phyloP scores from a whole-genome alignment of 2,329 filamentous ascomycete species.

The Elsinoe necatrix region DNA sequence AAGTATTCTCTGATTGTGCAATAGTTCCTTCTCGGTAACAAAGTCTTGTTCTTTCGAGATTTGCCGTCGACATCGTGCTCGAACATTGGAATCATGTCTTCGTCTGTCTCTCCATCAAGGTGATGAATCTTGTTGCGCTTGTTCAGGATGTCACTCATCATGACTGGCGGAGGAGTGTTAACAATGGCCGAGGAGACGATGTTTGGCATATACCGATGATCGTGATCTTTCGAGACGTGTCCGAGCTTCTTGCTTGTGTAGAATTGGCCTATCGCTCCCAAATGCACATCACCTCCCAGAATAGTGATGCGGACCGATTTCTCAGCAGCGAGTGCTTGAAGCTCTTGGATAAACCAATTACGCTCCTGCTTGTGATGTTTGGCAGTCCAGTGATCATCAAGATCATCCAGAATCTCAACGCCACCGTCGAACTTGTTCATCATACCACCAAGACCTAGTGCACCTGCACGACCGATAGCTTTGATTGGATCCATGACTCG shows the following conservation, averaged over 20 bases:
- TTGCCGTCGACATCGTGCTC: constrained; percentile 81
- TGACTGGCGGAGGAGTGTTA: constrained; percentile 78
- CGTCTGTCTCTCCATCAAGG: constrained; percentile 66
- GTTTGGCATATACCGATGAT: constrained; percentile 96
- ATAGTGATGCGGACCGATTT: constrained; percentile 90
- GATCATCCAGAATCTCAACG: constrained; percentile 81
- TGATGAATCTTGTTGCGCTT: constrained; percentile 74
- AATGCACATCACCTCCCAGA: constrained; percentile 85
- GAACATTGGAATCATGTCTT: constrained; percentile 94
- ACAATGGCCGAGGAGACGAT: constrained; percentile 89
- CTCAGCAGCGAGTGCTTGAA: constrained; percentile 87
- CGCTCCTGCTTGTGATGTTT: constrained; percentile 90
- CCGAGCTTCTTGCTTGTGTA: constrained; percentile 81
- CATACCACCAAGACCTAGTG: constrained; percentile 64
- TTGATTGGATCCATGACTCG: constrained; percentile 82
- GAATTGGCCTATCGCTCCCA: constrained; percentile 88
- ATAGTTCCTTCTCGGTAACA: constrained; percentile 89
- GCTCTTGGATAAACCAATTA: constrained; percentile 74
- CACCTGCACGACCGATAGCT: constrained; percentile 69
- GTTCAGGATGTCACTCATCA: constrained; percentile 86
- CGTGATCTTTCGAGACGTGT: constrained; percentile 63
- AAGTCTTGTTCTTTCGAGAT: constrained; percentile 77
- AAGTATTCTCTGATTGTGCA: constrained; percentile 82
- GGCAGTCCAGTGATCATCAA: constrained; percentile 96
- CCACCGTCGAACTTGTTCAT: constrained; percentile 87